phyloP scores from a whole-genome alignment of 208 protist genomes.

The Wallacemonas rigidus region DNA sequence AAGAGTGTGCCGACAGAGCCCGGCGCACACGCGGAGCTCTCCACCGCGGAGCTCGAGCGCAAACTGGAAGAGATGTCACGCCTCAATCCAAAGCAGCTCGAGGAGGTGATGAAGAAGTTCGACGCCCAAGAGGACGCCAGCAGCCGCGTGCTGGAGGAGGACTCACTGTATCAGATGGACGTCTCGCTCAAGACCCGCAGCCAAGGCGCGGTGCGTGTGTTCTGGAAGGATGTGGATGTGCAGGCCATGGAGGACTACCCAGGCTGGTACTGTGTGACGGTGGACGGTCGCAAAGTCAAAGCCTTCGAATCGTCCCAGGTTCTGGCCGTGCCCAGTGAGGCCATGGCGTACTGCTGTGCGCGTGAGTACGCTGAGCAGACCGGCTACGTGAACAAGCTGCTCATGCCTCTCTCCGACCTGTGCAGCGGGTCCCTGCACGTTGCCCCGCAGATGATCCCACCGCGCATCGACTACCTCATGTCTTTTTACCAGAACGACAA shows the following conservation, averaged over 20 bases:
- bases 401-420: conserved; percentile 91
- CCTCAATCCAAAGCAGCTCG: conserved; percentile 72
- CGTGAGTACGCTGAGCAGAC: conserved; percentile 87
- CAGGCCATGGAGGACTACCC: conserved; percentile 51
- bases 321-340: conserved; percentile 83
- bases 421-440: conserved; percentile 89
- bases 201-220: conserved; percentile 70
- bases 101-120: conserved; percentile 57
- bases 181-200: conserved; percentile 77
- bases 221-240: conserved; percentile 90
- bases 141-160: conserved; percentile 76
- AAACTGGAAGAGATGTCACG: conserved; percentile 79
- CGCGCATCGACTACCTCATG: conserved; percentile 91
- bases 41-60: conserved; percentile 84
- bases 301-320: conserved; percentile 81
- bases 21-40: conserved; percentile 80
- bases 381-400: conserved; percentile 83
- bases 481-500: conserved; percentile 93
- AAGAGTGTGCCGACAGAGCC: conserved; percentile 72
- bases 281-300: conserved; percentile 87
- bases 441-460: conserved; percentile 82
- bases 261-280: conserved; percentile 83
- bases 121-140: conserved; percentile 71
- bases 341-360: conserved; percentile 84
- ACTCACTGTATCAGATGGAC: conserved; percentile 92